Conservation (phyloP, 257 asterid genomes). For the Rauvolfia tetraphylla region DNA sequence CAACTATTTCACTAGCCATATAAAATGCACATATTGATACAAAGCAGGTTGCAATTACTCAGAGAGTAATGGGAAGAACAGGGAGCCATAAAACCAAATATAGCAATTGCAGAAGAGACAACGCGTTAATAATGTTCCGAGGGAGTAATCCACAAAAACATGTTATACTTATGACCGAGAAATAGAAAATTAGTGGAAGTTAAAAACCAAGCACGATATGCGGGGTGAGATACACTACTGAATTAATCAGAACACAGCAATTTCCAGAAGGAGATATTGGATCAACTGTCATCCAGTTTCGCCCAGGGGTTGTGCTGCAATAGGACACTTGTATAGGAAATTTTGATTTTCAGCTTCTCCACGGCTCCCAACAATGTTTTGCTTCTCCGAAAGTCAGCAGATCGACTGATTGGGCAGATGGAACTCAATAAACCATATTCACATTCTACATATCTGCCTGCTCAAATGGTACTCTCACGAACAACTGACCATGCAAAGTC, state of each 20-base stretch:
- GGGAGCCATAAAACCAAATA: not conserved
- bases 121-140: not conserved
- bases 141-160: not conserved
- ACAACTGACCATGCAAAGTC: slow-evolving; percentile 87
- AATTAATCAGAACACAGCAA: not conserved
- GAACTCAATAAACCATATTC: not conserved
- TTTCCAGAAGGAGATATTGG: not conserved
- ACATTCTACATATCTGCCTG: slow-evolving; percentile 43
- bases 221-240: not conserved
- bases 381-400: not conserved
- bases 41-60: too few relatives aligned
- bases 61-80: not conserved
- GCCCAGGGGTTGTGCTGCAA: not conserved
- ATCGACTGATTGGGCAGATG: not conserved
- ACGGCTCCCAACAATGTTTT: not conserved
- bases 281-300: not conserved
- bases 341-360: not conserved
- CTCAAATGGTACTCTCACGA: slow-evolving; percentile 90
- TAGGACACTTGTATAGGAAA: not conserved
- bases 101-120: not conserved
- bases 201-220: not conserved
- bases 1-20: too few relatives aligned
- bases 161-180: not conserved
- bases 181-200: not conserved
- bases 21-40: too few relatives aligned